Percentiles rank a stretch among this genome's conserved stretches.
phyloP scores from a whole-genome alignment of 2,329 filamentous ascomycete species.

The Fusarium armeniacum region DNA sequence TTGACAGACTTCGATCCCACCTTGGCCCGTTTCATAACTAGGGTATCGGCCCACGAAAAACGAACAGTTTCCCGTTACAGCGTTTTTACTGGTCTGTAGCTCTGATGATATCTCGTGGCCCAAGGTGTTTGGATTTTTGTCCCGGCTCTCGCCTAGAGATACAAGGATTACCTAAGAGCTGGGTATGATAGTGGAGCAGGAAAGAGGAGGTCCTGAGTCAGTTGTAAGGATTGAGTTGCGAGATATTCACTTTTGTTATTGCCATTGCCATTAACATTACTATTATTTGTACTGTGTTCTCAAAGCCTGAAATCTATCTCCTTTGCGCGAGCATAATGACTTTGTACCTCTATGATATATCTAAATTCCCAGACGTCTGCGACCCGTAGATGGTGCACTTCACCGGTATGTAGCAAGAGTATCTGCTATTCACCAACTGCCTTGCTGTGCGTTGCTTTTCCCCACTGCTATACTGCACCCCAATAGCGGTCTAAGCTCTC shows the following conservation, averaged over 20 bases:
- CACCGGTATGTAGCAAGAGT: accelerated
- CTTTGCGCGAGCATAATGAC: background rate
- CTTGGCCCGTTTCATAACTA: background rate
- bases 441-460: accelerated
- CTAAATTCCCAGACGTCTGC: background rate
- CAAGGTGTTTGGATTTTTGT: background rate
- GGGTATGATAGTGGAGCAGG: background rate
- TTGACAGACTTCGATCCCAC: background rate
- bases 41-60: background rate
- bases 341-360: background rate
- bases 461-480: background rate
- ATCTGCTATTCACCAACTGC: background rate
- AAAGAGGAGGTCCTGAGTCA: background rate
- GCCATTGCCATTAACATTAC: too few species aligned
- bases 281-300: background rate
- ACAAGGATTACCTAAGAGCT: background rate
- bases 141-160: background rate
- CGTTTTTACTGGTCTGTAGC: background rate
- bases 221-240: background rate
- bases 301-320: background rate
- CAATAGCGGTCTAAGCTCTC: background rate
- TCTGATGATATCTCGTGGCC: background rate
- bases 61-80: background rate
- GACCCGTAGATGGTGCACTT: background rate
- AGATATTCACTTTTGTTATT: too few species aligned